Conservation (phyloP, 306 rosid genomes). For the Gleditsia sinensis region DNA sequence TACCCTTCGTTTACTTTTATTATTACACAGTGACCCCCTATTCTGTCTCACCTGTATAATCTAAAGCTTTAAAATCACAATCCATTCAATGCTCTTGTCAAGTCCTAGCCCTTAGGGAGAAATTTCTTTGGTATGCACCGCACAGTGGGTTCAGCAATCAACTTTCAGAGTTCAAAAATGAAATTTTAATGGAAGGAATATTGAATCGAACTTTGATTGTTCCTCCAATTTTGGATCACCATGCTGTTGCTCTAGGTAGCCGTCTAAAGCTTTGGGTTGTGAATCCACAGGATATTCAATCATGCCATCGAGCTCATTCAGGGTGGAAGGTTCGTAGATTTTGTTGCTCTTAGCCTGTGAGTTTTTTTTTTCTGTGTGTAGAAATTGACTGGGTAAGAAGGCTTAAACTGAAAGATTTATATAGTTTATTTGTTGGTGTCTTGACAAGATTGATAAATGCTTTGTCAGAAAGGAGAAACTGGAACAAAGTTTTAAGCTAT, state of each 20-base stretch:
- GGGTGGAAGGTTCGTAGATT: slow-evolving; percentile 53
- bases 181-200: slow-evolving; percentile 59
- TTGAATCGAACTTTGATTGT: slow-evolving; percentile 77
- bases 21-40: slow-evolving; percentile 39
- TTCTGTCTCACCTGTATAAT: slow-evolving; percentile 21
- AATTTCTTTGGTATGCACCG: slow-evolving; percentile 76
- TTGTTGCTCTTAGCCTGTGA: not conserved
- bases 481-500: not conserved
- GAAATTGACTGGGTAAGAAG: not conserved
- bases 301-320: slow-evolving; percentile 63
- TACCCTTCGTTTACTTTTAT: slow-evolving; percentile 43
- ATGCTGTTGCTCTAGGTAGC: slow-evolving; percentile 79
- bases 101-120: slow-evolving; percentile 40
- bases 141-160: slow-evolving; percentile 92
- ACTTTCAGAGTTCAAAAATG: slow-evolving; percentile 77
- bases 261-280: slow-evolving; percentile 81
- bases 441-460: not conserved
- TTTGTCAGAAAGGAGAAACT: not conserved
- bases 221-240: slow-evolving; percentile 84
- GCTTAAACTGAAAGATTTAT: not conserved
- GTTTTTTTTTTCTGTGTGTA: not conserved
- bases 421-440: not conserved
- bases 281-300: slow-evolving; percentile 53
- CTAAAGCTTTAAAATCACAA: slow-evolving; percentile 14
- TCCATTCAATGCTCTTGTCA: slow-evolving; percentile 46